Base-by-base conservation (phyloP, 345 rosid genomes). In the Aquilaria malaccensis region DNA sequence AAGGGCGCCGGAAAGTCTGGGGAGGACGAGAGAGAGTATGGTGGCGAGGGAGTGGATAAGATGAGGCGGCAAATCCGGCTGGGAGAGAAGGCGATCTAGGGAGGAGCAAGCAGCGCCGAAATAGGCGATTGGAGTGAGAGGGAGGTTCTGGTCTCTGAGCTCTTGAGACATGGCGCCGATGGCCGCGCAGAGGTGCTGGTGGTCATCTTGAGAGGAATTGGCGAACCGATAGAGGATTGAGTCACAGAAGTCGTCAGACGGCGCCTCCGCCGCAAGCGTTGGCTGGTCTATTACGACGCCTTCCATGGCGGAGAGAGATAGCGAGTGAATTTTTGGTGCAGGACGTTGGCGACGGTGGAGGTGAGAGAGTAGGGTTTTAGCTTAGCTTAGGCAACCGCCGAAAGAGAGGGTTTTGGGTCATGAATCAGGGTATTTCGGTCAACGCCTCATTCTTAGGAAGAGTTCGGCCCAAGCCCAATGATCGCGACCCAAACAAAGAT, bases 161-260 rank as follows among this genome's bases (percentile, higher is more conserved):
- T 79, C 85, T 69, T 86, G 95, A 22, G 93, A 70, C 72, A 94
- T 80, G 66, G 83, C 76, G 73, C 87, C 88, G 5, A 94, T 61
- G 43, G 82, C 78, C 30, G 83, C 74, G 62, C 99, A 90, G 60
- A 90, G 67, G 70, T 77, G 83, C 58, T 77, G 83, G 72, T 79
- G 81, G 58, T 83, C 84, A 13, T 86, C 87, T 49, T 81, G 75
- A 10, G 66, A 55, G 4, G 96, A 85, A 46, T 68, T 61, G 4
- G 72, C 71, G 65, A 81, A 78, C 47, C 81, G 86, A 53, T 82
- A 70, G 55, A 84, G 77, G 63, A 94, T 51, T 0, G 70, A 79
- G n/a, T 74, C 75, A 59, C 94, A 81, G 65, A 86, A 79, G 56
- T 90, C 96, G 30, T 59, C 75, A 47, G 60, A 11, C 2, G 13